These are phyloP conservation scores for Cyamopsis tetragonoloba DNA, from an alignment of 306 rosid genomes.

Conservation along the genomic window DNA sequence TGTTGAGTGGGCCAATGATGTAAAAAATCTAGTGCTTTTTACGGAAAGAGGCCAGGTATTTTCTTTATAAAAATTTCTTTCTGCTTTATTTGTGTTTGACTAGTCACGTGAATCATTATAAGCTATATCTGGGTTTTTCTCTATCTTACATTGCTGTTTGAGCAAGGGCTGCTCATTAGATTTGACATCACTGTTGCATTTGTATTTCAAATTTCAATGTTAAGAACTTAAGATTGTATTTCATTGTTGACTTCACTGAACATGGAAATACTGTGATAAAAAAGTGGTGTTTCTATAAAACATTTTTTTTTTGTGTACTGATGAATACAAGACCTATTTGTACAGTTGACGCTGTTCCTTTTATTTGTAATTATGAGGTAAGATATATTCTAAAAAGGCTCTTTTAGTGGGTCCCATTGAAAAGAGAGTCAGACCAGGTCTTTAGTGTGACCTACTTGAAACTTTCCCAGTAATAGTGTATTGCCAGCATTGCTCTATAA, in stretches of 20 bases:
- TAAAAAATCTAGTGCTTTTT: slow-evolving; percentile 77
- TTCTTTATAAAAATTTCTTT: background rate
- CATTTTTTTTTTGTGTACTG: background rate
- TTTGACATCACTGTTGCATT: slow-evolving; percentile 3
- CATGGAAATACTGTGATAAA: background rate
- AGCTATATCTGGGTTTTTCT: slow-evolving; percentile 6
- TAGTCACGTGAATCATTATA: slow-evolving; percentile 3
- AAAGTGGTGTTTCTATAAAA: background rate
- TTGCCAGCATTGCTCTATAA: too few species aligned
- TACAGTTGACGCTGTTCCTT: background rate
- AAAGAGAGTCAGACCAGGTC: too few species aligned
- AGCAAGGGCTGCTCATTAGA: background rate
- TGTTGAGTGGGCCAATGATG: slow-evolving; percentile 84
- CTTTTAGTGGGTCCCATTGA: too few species aligned
- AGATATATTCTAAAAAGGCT: too few species aligned
- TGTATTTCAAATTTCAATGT: background rate
- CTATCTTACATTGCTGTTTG: background rate
- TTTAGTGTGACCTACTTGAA: too few species aligned
- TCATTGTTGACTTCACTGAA: background rate
- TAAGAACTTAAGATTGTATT: too few species aligned
- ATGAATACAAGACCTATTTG: background rate
- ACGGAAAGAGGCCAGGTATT: slow-evolving; percentile 96
- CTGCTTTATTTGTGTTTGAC: slow-evolving; percentile 11
- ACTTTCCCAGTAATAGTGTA: too few species aligned
- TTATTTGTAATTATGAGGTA: background rate